Conservation (phyloP, 73 alveolate species). For the Paramecium bursaria region DNA sequence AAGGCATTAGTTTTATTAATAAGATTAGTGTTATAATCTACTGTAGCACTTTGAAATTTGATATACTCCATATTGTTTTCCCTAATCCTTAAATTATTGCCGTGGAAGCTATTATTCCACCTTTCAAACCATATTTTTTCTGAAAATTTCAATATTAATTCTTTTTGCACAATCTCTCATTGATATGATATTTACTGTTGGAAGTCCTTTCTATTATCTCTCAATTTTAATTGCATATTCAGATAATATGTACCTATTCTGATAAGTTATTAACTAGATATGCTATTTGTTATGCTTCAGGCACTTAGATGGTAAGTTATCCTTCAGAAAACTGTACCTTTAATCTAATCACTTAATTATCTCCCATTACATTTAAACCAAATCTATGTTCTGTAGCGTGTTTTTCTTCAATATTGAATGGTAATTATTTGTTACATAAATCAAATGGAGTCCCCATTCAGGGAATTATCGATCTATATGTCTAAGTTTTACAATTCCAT, state of each 20-base stretch:
- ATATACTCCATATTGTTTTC: slow-evolving; percentile 72
- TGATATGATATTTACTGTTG: slow-evolving; percentile 75
- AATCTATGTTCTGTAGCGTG: slow-evolving; percentile 91
- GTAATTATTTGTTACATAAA: slow-evolving; percentile 63
- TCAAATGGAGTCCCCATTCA: slow-evolving; percentile 84
- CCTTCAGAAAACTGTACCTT: slow-evolving; percentile 84
- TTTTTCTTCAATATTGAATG: slow-evolving; percentile 67
- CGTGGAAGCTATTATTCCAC: slow-evolving; percentile 89
- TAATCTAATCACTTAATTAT: slow-evolving; percentile 74
- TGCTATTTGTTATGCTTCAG: slow-evolving; percentile 76
- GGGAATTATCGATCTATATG: slow-evolving; percentile 83
- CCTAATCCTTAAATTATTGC: slow-evolving; percentile 88
- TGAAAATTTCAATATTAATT: slow-evolving; percentile 71
- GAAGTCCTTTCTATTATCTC: slow-evolving; percentile 74
- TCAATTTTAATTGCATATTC: slow-evolving; percentile 76
- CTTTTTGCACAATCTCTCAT: slow-evolving; percentile 88
- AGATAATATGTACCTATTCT: slow-evolving; percentile 68
- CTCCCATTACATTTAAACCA: slow-evolving; percentile 79
- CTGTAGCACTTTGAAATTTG: slow-evolving; percentile 88
- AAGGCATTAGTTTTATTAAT: slow-evolving; percentile 74
- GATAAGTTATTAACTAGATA: slow-evolving; percentile 73
- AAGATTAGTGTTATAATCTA: slow-evolving; percentile 80
- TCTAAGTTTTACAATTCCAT: slow-evolving; percentile 78
- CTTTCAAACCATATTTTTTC: slow-evolving; percentile 73
- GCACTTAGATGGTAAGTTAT: slow-evolving; percentile 68